These are phyloP conservation scores for Chytridiales sp. DNA, from an alignment of 371 early-diverging fungal species.

Conservation along the genomic window DNA sequence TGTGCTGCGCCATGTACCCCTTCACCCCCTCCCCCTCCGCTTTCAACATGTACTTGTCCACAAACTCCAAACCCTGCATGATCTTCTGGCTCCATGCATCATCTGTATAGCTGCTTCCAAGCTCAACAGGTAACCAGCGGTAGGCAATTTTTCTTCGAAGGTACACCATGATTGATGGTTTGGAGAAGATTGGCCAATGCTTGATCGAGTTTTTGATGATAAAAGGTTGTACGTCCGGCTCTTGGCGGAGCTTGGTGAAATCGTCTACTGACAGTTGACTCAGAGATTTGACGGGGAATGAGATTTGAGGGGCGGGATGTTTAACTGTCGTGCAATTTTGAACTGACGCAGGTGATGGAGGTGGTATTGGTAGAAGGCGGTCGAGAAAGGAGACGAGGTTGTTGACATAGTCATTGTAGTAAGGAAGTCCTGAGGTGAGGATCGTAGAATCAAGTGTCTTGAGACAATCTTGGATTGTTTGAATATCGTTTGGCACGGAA, in stretches of 20 bases:
- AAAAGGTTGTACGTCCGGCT: constrained; percentile 18
- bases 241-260: neutral
- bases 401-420: too few species aligned
- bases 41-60: constrained; percentile 49
- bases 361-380: too few species aligned
- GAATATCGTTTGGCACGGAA: too few species aligned
- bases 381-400: too few species aligned
- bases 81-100: constrained; percentile 74
- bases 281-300: too few species aligned
- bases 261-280: constrained; percentile 5
- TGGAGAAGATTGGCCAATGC: constrained; percentile 73
- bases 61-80: constrained; percentile 72
- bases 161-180: constrained; percentile 66
- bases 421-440: too few species aligned
- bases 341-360: too few species aligned
- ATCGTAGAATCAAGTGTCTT: too few species aligned
- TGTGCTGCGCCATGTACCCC: constrained; percentile 87
- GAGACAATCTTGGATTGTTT: too few species aligned
- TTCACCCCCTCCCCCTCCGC: neutral
- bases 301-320: too few species aligned
- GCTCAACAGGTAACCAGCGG: constrained; percentile 84
- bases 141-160: constrained; percentile 61
- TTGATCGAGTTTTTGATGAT: constrained; percentile 39
- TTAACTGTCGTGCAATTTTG: too few species aligned
- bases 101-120: constrained; percentile 78